Evolutionary conservation across 1,139 yeast species (phyloP), one percentile per base, ranked within the genome.

Genomic region (Suhomyces ambrosiae): DNA sequence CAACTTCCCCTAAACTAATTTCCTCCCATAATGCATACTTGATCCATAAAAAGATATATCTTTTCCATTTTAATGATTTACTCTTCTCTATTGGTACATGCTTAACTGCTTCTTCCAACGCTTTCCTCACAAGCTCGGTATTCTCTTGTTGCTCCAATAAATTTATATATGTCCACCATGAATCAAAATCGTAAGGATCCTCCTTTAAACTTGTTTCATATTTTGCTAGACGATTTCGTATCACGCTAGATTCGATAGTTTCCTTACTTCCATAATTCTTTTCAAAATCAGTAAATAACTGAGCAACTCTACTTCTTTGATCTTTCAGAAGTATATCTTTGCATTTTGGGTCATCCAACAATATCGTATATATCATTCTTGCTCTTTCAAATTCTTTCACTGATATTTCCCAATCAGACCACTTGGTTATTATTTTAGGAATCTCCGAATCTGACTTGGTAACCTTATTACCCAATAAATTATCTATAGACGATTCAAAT

Each of bases 101-200:
- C 0, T 60, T 46, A 1, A 77, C 57, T 0, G 86, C 77, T 7
- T 71, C 59, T 38, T 77, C 79, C 50, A 72, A 81, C 2, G 65
- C 37, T 7, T 27, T 23, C 17, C 40, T 23, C 7, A 42, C 27
- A 8, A 34, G 37, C 7, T 16, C 36, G 15, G 13, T 11, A 11
- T 38, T 37, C 3, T 28, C 28, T 24, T 14, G 41, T 38, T 19
- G 29, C 32, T 43, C 32, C 2, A 41, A 29, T 23, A 48, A 17
- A 14, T 74, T 70, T 2, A 86, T 49, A 48, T 82, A 81, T 0
- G 78, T 58, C 88, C 95, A 88, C 97, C 97, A 89, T 0, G 80
- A 64, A 52, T 85, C 94, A 56, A 79, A 82, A 58, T 87, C 86
- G 1, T 46, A 33, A 0, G 87, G 81, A 40, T 77, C 69, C 5